Conservation (phyloP, 345 rosid genomes). For the Diplotaxis tenuifolia region DNA sequence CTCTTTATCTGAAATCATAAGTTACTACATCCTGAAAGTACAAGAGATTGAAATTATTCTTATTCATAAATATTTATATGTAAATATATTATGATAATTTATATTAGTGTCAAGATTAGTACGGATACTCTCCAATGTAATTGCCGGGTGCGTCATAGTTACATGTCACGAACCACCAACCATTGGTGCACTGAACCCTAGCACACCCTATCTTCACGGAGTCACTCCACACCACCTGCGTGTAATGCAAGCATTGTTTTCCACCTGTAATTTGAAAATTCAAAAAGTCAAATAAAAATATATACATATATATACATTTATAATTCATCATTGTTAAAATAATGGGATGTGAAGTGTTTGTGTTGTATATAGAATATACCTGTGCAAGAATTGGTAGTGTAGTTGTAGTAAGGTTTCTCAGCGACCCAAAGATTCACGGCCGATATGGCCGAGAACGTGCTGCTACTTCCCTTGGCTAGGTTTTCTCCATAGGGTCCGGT, state of each 20-base stretch:
- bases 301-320: not conserved
- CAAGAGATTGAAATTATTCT: not conserved
- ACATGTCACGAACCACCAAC: constrained; percentile 52
- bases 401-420: constrained; percentile 49
- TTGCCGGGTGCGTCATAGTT: constrained; percentile 63
- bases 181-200: constrained; percentile 53
- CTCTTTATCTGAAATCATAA: not conserved
- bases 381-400: constrained; percentile 44
- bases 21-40: not conserved
- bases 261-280: constrained; percentile 19
- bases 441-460: constrained; percentile 27
- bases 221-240: constrained; percentile 68
- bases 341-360: not conserved
- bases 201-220: constrained; percentile 62
- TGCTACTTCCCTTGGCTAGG: constrained; percentile 49
- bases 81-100: not conserved
- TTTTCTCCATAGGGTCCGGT: constrained; percentile 59
- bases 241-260: constrained; percentile 57
- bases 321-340: no score
- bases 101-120: constrained; percentile 8
- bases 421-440: constrained; percentile 59
- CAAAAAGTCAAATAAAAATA: not conserved
- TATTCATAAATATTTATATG: not conserved
- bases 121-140: constrained; percentile 31
- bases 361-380: constrained; percentile 2